A percentile compares a stretch with the other conserved stretches of the same genome.
These are phyloP conservation scores for Ambrosia hybrid DNA, from an alignment of 140 eudicot species.

Conservation along the genomic window DNA sequence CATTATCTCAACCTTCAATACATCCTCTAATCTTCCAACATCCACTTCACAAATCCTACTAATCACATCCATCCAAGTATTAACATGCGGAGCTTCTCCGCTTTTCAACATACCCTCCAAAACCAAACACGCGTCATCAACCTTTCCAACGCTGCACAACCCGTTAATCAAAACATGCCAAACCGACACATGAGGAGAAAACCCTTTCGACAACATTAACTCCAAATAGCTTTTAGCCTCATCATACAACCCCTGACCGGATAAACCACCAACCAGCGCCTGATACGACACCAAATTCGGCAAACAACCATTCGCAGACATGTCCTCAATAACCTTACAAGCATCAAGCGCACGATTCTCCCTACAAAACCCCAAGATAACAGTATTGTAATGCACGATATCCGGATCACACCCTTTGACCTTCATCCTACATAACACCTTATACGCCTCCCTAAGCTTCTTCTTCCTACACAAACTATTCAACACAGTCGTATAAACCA, in stretches of 20 bases:
- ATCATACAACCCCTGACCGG: conserved; percentile 70
- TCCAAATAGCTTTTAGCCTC: conserved; percentile 59
- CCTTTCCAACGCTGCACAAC: conserved; percentile 64
- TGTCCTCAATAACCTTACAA: conserved; percentile 76
- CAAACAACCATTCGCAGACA: conserved; percentile 69
- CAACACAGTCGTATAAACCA: conserved; percentile 65
- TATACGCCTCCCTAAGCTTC: conserved; percentile 86
- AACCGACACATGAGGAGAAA: conserved; percentile 73
- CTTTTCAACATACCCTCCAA: conserved; percentile 50
- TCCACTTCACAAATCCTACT: conserved; percentile 63
- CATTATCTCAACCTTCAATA: conserved; percentile 61
- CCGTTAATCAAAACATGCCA: conserved; percentile 63
- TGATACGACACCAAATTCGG: conserved; percentile 81
- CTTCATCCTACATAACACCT: conserved; percentile 89
- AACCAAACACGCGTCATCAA: conserved; percentile 70
- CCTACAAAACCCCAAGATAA: conserved; percentile 73
- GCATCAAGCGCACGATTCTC: conserved; percentile 75
- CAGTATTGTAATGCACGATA: conserved; percentile 79
- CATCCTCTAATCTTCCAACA: conserved; percentile 40
- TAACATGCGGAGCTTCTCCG: conserved; percentile 54
- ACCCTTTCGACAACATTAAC: conserved; percentile 66
- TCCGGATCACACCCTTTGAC: conserved; percentile 91
- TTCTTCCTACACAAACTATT: conserved; percentile 89
- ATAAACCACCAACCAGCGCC: conserved; percentile 72
- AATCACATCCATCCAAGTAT: conserved; percentile 66